Evolutionary conservation across 768 basidiomycete species (phyloP).

Genomic region (Pulveroboletus sp.): DNA sequence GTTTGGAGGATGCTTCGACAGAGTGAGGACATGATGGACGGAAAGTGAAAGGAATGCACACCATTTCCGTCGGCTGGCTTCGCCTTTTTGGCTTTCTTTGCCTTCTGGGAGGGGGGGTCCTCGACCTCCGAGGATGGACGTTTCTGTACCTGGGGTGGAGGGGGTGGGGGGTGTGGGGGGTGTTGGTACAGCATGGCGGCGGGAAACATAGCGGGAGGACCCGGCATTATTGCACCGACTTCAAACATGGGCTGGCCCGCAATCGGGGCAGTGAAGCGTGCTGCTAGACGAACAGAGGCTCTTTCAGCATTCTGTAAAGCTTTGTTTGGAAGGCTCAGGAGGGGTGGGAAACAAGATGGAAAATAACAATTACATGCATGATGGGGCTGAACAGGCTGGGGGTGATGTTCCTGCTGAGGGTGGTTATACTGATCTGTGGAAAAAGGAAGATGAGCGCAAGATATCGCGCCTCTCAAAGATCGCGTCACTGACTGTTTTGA

Average conservation of each 20-base stretch:
- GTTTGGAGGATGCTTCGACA: constrained; percentile 44
- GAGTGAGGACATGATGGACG: constrained; percentile 10
- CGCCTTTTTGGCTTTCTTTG: constrained; percentile 45
- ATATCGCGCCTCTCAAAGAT: constrained; percentile 2
- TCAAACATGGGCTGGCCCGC: constrained; percentile 31
- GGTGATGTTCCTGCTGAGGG: constrained; percentile 32
- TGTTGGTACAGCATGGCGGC: constrained; percentile 30
- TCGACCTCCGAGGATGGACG: constrained; percentile 38
- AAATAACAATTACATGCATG: constrained; percentile 33
- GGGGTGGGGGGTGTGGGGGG: constrained; percentile 25
- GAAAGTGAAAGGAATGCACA: constrained; percentile 14
- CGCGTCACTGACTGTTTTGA: constrained; percentile 38
- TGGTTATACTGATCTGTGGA: constrained; percentile 32
- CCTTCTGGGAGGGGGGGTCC: constrained; percentile 39
- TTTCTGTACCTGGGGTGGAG: constrained; percentile 32
- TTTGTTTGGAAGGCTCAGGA: constrained; percentile 27
- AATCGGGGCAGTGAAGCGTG: constrained; percentile 41
- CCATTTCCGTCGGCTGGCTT: constrained; percentile 34
- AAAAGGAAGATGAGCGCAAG: constrained; percentile 16
- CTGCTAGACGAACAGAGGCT: constrained; percentile 55
- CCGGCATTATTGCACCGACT: constrained; percentile 32
- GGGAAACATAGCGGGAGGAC: constrained; percentile 24
- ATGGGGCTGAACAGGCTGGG: constrained; percentile 27
- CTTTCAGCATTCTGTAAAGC: constrained; percentile 53
- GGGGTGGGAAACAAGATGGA: constrained; percentile 15